Evolutionary conservation across 345 rosid genomes (phyloP).

Genomic region (Gossypium stocksii): DNA sequence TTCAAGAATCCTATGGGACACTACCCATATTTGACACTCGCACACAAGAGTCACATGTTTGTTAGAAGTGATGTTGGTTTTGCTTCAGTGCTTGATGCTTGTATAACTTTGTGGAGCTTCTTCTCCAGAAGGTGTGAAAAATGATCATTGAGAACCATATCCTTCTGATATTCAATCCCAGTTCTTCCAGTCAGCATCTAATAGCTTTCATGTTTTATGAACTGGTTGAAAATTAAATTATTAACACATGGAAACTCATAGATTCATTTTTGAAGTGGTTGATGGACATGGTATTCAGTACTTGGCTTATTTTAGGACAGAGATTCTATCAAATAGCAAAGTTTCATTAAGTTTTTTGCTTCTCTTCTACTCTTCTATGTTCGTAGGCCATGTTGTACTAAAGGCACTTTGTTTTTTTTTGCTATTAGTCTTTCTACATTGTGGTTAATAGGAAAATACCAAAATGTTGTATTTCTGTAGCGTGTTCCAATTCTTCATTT

Average conservation of each 20-base stretch:
- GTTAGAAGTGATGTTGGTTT: slow-evolving; percentile 49
- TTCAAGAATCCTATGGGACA: not conserved
- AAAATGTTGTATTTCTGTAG: not conserved
- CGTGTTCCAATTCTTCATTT: not conserved
- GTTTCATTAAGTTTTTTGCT: not conserved
- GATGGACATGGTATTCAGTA: not conserved
- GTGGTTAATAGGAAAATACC: not conserved
- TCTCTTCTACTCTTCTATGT: not conserved
- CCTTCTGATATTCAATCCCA: slow-evolving; percentile 75
- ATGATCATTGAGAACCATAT: slow-evolving; percentile 51
- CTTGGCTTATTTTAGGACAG: not conserved
- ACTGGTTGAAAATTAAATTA: slow-evolving; percentile 24
- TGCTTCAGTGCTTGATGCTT: slow-evolving; percentile 56
- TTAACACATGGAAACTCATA: slow-evolving; percentile 3
- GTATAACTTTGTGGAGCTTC: slow-evolving; percentile 42
- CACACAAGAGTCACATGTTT: not conserved
- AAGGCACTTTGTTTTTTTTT: not conserved
- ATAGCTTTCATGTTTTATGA: slow-evolving; percentile 45
- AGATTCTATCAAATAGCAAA: not conserved
- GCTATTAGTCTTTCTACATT: not conserved
- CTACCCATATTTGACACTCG: too few relatives aligned
- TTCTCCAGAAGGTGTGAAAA: slow-evolving; percentile 47
- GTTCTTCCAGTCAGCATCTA: slow-evolving; percentile 40
- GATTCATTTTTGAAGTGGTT: not conserved
- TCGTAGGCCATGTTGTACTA: not conserved